phyloP scores from a whole-genome alignment of 2,329 filamentous ascomycete genomes.

The Simplicillium aogashimaense region DNA sequence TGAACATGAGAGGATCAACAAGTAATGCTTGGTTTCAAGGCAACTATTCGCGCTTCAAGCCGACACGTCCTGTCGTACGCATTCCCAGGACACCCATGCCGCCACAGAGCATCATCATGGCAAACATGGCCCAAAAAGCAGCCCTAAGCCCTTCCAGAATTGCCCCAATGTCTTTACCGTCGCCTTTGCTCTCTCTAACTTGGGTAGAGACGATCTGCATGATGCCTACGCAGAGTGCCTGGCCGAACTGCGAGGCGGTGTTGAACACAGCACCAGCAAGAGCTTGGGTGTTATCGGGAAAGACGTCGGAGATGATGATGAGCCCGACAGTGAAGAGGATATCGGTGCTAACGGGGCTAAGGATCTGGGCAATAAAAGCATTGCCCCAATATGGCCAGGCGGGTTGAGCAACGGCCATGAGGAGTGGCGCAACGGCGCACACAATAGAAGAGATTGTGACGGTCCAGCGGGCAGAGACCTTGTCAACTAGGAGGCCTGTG shows the following conservation, averaged over 20 bases:
- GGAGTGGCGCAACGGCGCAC: constrained; percentile 33
- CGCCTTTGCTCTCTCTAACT: background rate
- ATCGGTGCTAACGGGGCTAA: constrained; percentile 30
- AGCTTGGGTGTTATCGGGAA: constrained; percentile 45
- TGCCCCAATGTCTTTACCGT: background rate
- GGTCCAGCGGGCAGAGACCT: constrained; percentile 27
- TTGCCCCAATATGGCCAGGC: constrained; percentile 40
- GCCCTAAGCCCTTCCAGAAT: background rate
- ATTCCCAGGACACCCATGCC: background rate
- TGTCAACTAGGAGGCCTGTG: constrained; percentile 35
- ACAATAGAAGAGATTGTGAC: constrained; percentile 28
- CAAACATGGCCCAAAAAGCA: background rate
- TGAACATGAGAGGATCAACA: too few relatives aligned
- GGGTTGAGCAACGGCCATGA: constrained; percentile 44
- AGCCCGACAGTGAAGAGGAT: constrained; percentile 46
- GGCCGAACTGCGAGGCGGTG: constrained; percentile 45
- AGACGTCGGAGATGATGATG: constrained; percentile 43
- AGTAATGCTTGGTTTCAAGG: too few relatives aligned
- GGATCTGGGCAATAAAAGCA: constrained; percentile 31
- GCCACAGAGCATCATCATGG: background rate
- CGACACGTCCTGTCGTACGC: background rate
- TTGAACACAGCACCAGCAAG: constrained; percentile 54
- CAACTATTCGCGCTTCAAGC: background rate
- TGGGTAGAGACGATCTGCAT: constrained; percentile 18
- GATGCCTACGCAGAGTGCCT: constrained; percentile 34